Evolutionary conservation across 2,329 filamentous ascomycete genomes (phyloP).

Genomic region (Trichophyton benhamiae): DNA sequence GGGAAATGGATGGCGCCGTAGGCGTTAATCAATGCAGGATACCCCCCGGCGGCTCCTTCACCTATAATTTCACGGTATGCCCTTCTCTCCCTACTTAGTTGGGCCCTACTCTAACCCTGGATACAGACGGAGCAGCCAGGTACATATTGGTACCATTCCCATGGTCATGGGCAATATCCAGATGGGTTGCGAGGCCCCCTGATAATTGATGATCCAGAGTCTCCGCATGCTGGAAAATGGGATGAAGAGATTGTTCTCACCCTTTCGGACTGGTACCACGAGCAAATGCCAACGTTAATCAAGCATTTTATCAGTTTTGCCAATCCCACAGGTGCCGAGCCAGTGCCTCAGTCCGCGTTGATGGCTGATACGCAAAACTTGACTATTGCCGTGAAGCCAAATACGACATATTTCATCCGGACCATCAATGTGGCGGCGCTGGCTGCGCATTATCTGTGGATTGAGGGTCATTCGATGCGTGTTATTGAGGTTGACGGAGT

Average conservation of each 20-base stretch:
- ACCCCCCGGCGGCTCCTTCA: constrained; percentile 24
- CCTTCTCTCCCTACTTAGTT: not conserved
- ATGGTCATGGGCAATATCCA: constrained; percentile 20
- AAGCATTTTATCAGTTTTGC: constrained; percentile 36
- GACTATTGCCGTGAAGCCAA: constrained; percentile 46
- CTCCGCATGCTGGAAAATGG: constrained; percentile 43
- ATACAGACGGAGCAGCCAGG: constrained; percentile 20
- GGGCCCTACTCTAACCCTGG: constrained; percentile 9
- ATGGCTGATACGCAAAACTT: constrained; percentile 58
- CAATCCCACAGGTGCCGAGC: constrained; percentile 46
- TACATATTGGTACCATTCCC: constrained; percentile 24
- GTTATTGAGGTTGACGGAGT: constrained; percentile 18
- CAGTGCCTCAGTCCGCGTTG: constrained; percentile 54
- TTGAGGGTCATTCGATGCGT: constrained; percentile 16
- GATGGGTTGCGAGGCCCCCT: constrained; percentile 23
- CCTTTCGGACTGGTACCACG: constrained; percentile 58
- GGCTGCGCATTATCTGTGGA: constrained; percentile 10
- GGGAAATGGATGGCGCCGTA: constrained; percentile 13
- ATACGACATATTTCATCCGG: constrained; percentile 58
- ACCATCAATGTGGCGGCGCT: constrained; percentile 60
- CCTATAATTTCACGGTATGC: constrained; percentile 13
- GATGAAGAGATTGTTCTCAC: constrained; percentile 51
- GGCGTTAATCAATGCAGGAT: constrained; percentile 28
- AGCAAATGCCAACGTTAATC: constrained; percentile 38
- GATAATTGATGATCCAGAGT: constrained; percentile 32